Percentiles rank a stretch among this genome's conserved stretches.
These are phyloP conservation scores for Solanum virginianum DNA, from an alignment of 257 asterid species.

Conservation along the genomic window DNA sequence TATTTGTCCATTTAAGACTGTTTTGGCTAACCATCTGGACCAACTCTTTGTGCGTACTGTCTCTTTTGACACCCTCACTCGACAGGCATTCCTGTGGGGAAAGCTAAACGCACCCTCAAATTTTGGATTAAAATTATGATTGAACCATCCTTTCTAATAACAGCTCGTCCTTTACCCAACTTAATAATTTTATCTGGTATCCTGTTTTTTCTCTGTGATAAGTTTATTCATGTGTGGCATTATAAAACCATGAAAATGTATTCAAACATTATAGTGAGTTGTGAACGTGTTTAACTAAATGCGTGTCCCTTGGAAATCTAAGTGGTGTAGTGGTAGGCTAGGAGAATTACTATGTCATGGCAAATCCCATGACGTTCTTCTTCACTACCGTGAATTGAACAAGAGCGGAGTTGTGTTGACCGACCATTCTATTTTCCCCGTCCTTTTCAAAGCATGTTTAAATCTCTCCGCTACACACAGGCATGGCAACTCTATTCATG, in stretches of 20 bases:
- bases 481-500: constrained; percentile 47
- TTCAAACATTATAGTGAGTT: neutral
- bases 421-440: constrained; percentile 52
- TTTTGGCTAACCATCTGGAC: neutral
- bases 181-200: too few species aligned
- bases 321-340: constrained; percentile 23
- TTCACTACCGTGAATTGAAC: constrained; percentile 25
- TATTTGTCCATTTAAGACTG: neutral
- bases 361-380: constrained; percentile 48
- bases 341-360: constrained; percentile 32
- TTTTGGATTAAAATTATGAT: neutral
- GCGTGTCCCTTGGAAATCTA: constrained; percentile 27
- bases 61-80: neutral
- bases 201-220: too few species aligned
- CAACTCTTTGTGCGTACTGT: neutral
- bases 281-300: neutral
- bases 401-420: constrained; percentile 21
- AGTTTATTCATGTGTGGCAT: too few species aligned
- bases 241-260: too few species aligned
- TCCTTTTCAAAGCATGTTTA: constrained; percentile 52
- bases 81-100: neutral
- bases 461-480: constrained; percentile 11
- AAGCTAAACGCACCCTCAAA: neutral
- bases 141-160: neutral
- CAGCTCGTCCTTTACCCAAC: neutral